phyloP scores from a whole-genome alignment of 1,284 basidiomycete species.

The Cutaneotrichosporon mucoides region DNA sequence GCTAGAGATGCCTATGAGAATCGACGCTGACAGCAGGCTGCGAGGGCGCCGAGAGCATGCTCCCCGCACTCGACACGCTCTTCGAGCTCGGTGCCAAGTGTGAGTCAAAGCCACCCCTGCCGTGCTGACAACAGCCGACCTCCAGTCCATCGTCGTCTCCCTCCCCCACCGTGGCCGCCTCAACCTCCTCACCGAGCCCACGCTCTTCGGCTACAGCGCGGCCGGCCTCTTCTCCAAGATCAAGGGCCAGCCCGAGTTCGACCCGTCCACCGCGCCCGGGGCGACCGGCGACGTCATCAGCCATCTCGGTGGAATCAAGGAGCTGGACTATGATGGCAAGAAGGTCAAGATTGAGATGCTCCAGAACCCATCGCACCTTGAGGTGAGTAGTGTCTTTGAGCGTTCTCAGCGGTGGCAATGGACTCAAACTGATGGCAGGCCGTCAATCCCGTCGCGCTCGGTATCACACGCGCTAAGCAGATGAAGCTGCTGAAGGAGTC shows the following conservation, averaged over 20 bases:
- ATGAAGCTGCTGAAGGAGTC: slow-evolving; percentile 67
- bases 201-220: slow-evolving; percentile 63
- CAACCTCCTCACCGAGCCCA: slow-evolving; percentile 67
- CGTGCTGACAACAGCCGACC: slow-evolving; percentile 54
- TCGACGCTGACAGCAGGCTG: slow-evolving; percentile 21
- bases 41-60: slow-evolving; percentile 86
- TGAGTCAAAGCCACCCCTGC: slow-evolving; percentile 34
- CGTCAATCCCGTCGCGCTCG: slow-evolving; percentile 75
- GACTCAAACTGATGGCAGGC: slow-evolving; percentile 51
- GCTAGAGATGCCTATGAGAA: no score
- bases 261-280: slow-evolving; percentile 58
- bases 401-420: no score
- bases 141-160: slow-evolving; percentile 64
- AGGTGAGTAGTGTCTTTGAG: slow-evolving; percentile 28
- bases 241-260: slow-evolving; percentile 66
- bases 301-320: slow-evolving; percentile 60
- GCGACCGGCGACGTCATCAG: slow-evolving; percentile 80
- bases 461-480: slow-evolving; percentile 88
- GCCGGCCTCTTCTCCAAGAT: slow-evolving; percentile 77
- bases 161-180: slow-evolving; percentile 72
- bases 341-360: slow-evolving; percentile 67
- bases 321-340: slow-evolving; percentile 48
- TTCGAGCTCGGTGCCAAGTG: slow-evolving; percentile 64
- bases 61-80: slow-evolving; percentile 72
- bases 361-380: slow-evolving; percentile 83